Base-by-base conservation (phyloP, 1,139 yeast genomes). In the Kodamaea alishanica region DNA sequence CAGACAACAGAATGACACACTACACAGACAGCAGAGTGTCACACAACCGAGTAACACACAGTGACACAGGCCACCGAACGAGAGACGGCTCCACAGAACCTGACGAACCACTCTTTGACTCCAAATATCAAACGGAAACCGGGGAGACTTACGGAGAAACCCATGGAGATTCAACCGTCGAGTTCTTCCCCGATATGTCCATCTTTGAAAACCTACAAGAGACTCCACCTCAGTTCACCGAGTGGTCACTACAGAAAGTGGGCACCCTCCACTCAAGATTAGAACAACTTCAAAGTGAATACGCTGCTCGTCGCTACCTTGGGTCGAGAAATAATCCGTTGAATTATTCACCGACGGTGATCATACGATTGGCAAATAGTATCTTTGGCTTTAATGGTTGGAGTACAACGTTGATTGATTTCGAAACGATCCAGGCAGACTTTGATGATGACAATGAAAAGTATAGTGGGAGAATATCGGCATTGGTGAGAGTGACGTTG, bases 311-410 rank as follows among this genome's bases (percentile, higher is more conserved):
- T 15, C 20, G 35, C 11, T 38, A 34, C 15, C 24, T 34, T 22
- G 47, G 49, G 7, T 11, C 34, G 11, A 37, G 35, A 4, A 31
- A 34, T 25, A 39, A 38, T 25, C 41, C 46, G 7, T 22, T 39
- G 24, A 37, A 40, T 20, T 42, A 43, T 5, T 35, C 63, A 11
- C 46, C 61, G 6, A 47, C 52, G 15, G 40, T 62, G 28, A 67
- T 78, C 4, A 64, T 80, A 32, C 62, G 62, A 22, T 54, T 79
- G 25, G 86, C 89, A 4, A 84, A 84, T 51, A 77, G 72, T 31
- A 66, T 75, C 4, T 84, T 83, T 63, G 92, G 90, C 2, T 71
- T 62, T 48, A 60, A 71, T 38, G 89, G 88, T 24, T 84, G 94
- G 94, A 67, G 74, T 22, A 69, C 79, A 1, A 70, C 68, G 42